Evolutionary conservation across 192 early-diverging fungal species (phyloP).

Genomic region (Fimicolochytrium jonesii): DNA sequence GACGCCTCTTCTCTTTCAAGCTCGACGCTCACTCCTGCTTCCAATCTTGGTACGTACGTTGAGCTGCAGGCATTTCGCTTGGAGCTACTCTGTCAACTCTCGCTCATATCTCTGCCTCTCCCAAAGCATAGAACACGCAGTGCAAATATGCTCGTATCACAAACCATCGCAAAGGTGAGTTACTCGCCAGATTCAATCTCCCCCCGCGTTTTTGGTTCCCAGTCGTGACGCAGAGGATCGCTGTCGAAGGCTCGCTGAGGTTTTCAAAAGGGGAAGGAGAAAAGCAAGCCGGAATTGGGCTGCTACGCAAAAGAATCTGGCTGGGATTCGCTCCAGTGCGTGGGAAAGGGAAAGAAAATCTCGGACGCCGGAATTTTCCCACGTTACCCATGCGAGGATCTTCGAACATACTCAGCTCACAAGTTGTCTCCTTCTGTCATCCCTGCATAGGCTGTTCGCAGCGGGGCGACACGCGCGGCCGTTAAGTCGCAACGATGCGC

Average conservation of each 20-base stretch:
- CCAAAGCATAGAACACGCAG: not conserved
- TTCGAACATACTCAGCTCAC: no score
- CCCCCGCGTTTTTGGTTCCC: not conserved
- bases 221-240: no score
- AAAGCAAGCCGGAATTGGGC: not conserved
- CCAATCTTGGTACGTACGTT: no score
- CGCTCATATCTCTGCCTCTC: no score
- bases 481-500: conserved; percentile 1
- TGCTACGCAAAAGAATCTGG: not conserved
- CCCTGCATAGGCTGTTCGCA: not conserved
- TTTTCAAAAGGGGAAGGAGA: no score
- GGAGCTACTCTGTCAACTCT: no score
- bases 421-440: not conserved
- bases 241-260: no score
- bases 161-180: conserved; percentile 2
- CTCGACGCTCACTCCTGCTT: no score
- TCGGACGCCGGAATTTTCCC: not conserved
- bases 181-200: not conserved
- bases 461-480: not conserved
- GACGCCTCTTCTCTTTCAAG: no score
- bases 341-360: not conserved
- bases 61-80: no score
- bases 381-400: no score
- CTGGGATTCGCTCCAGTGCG: not conserved
- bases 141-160: conserved; percentile 6